Evolutionary conservation across 2,329 filamentous ascomycete species (phyloP).

Genomic region (Trichoderma asperellum): DNA sequence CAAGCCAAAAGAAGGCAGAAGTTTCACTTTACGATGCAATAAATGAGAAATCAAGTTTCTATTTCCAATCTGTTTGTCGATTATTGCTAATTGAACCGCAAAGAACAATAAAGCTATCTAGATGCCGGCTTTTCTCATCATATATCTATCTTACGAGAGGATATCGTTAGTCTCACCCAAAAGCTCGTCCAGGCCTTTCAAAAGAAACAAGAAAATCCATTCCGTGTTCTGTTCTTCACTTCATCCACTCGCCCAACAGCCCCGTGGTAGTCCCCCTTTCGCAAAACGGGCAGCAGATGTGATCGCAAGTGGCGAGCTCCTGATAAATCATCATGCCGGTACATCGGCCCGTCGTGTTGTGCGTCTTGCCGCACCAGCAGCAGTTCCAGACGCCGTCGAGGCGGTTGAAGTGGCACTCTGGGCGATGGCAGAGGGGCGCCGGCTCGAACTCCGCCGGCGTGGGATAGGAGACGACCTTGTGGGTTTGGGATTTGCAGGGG

Average conservation of each 20-base stretch:
- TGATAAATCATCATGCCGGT: slow-evolving; percentile 58
- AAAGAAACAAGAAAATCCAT: neutral
- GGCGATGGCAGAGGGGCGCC: slow-evolving; percentile 45
- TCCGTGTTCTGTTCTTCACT: neutral
- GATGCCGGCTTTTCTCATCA: neutral
- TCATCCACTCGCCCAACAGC: neutral
- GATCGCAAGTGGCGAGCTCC: slow-evolving; percentile 54
- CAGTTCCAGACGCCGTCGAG: slow-evolving; percentile 58
- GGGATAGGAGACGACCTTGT: slow-evolving; percentile 52
- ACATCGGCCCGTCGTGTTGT: slow-evolving; percentile 55
- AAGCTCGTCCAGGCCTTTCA: neutral
- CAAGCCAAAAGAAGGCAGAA: too few species aligned
- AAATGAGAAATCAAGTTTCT: neutral
- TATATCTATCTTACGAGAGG: too few species aligned
- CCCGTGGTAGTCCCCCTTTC: slow-evolving; percentile 38
- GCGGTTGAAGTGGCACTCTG: slow-evolving; percentile 54
- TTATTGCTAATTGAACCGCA: neutral
- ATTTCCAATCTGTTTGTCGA: neutral
- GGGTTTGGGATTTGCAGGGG: slow-evolving; percentile 50
- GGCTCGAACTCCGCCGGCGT: slow-evolving; percentile 49
- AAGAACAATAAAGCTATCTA: neutral
- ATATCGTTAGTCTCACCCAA: neutral
- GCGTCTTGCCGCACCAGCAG: slow-evolving; percentile 60
- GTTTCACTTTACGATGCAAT: neutral
- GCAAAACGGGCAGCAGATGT: slow-evolving; percentile 58